phyloP scores from a whole-genome alignment of 2,329 filamentous ascomycete genomes.

The Aspergillus versicolor region DNA sequence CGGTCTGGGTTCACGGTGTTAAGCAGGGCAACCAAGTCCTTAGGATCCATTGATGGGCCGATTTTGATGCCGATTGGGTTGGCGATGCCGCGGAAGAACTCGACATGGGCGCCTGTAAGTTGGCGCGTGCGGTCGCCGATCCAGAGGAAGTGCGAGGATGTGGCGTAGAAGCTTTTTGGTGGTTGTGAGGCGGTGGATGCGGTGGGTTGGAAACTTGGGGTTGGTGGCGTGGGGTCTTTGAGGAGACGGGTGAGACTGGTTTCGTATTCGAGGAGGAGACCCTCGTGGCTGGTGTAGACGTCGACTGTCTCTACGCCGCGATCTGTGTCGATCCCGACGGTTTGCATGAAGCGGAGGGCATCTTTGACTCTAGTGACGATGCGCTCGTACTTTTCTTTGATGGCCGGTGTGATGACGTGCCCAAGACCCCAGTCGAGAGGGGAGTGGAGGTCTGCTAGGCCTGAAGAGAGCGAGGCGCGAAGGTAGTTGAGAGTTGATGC shows the following conservation, averaged over 20 bases:
- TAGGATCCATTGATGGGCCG: constrained; percentile 75
- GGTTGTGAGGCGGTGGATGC: constrained; percentile 19
- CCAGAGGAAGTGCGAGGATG: constrained; percentile 96
- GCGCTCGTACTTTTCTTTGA: constrained; percentile 81
- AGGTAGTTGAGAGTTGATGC: constrained; percentile 94
- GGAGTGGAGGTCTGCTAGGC: constrained; percentile 89
- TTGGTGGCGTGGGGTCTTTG: constrained; percentile 55
- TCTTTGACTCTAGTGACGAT: constrained; percentile 87
- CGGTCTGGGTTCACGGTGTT: constrained; percentile 78
- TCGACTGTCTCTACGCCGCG: constrained; percentile 88
- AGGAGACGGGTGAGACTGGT: constrained; percentile 78
- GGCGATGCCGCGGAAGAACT: constrained; percentile 94
- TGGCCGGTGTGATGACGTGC: constrained; percentile 78
- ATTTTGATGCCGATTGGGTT: constrained; percentile 98
- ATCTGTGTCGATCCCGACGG: constrained; percentile 83
- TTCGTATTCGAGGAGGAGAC: constrained; percentile 91
- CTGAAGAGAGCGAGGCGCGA: constrained; percentile 76
- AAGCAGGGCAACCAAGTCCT: constrained; percentile 76
- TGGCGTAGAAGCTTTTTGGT: constrained; percentile 78
- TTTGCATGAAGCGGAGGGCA: constrained; percentile 89
- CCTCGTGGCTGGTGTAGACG: constrained; percentile 93
- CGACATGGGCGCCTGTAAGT: constrained; percentile 88
- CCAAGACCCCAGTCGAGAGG: constrained; percentile 94
- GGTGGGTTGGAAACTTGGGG: constrained; percentile 11
- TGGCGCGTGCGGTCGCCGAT: constrained; percentile 95